Base-by-base conservation (phyloP, 2,329 filamentous ascomycete species). In the Dryadomyces quercus-mongolicae region DNA sequence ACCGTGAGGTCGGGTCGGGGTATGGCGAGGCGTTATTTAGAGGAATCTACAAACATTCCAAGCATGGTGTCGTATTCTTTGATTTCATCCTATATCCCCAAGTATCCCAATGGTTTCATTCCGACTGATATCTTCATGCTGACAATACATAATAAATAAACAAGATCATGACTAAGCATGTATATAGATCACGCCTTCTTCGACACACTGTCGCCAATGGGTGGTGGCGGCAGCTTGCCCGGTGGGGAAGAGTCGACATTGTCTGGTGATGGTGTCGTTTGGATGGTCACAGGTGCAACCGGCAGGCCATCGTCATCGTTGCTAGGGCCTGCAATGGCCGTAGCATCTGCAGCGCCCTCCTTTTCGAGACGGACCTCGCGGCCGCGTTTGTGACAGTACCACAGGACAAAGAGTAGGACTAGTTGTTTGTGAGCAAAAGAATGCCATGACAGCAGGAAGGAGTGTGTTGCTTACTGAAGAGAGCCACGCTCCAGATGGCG, bases 331-430 rank as follows among this genome's bases (percentile, higher is more conserved):
- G 18, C 38, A 9, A 25, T n/a, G 3, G 10, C 44, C 1, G 43
- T 49, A 8, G n/a, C 49, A 0, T 38, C 56, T 5, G 49, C 56
- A 2, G 38, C 34, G 3, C 54, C 59, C 63, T 81, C 77, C 51
- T 67, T 60, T 47, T 62, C 80, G 64, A 97, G 78, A 51, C 93
- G 81, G 7, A 83, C 84, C 71, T 98, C 92, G 47, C 82, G 82
- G 43, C 93, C 93, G 53, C 93, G 86, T 73, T 97, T 97, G 70
- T 97, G 86, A 71, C 91, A 97, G 71, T 97, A 98, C 91, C 92
- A 98, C 62, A 97, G 84, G 47, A 95, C 88, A 65, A 95, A 93
- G 55, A 98, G 78, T 16, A 97, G 77, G 54, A 97, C 88, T 87
- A 54, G 2, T 15, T 4, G 43, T 58, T 18, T 9, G 16, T 2